Percentiles rank a stretch among this genome's conserved stretches.
Evolutionary conservation across 2,329 filamentous ascomycete species (phyloP).

Genomic region (Microascus cirrosus): DNA sequence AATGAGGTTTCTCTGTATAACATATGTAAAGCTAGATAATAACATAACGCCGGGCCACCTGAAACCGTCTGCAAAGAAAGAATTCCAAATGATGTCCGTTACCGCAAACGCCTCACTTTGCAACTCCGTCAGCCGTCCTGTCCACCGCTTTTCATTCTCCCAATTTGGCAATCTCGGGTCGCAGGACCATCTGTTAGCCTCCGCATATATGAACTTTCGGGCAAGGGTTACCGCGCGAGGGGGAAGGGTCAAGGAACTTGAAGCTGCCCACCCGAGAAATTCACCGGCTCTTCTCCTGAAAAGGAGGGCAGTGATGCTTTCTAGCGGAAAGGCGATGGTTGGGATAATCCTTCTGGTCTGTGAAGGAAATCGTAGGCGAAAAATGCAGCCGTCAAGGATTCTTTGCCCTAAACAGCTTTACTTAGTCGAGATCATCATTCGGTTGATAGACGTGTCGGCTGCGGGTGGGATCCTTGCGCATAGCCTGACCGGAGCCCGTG

Average conservation of each 20-base stretch:
- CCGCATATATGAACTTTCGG: not conserved
- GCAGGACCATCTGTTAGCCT: conserved; percentile 2
- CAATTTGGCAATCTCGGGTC: not conserved
- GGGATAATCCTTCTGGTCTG: not conserved
- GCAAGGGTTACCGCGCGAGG: conserved; percentile 2
- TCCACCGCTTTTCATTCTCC: not conserved
- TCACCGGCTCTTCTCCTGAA: not conserved
- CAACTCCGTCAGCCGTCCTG: not conserved
- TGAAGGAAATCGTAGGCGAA: not conserved
- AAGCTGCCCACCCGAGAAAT: not conserved
- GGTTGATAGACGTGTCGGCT: conserved; percentile 77
- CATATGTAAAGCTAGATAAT: not conserved
- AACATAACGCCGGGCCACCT: not conserved
- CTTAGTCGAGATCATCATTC: conserved; percentile 61
- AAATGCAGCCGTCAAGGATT: not conserved
- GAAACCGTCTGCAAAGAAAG: not conserved
- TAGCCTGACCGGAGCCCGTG: conserved; percentile 85
- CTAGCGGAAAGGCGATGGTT: not conserved
- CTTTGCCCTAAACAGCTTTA: conserved; percentile 6
- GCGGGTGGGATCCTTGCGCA: conserved; percentile 83
- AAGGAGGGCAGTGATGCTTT: not conserved
- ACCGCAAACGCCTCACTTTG: not conserved
- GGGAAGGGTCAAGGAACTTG: not conserved
- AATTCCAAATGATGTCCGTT: not conserved
- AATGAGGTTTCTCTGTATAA: not conserved